Evolutionary conservation across 192 early-diverging fungal genomes (phyloP).

Genomic region (Linnemannia zychae): DNA sequence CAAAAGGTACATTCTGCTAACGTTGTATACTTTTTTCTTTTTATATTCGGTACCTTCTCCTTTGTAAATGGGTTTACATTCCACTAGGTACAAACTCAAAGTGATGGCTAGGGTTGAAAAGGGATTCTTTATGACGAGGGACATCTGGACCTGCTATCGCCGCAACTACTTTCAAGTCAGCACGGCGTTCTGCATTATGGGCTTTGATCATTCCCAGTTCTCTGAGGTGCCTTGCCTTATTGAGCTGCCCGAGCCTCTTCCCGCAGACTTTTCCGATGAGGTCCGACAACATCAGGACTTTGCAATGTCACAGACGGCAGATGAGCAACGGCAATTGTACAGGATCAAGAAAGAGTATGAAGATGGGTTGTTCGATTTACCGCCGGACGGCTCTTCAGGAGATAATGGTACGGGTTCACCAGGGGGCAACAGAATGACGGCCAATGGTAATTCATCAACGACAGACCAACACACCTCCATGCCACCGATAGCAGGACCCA

Average conservation of each 20-base stretch:
- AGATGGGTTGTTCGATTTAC: conserved; percentile 1
- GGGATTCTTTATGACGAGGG: conserved; percentile 87
- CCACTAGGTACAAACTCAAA: conserved; percentile 64
- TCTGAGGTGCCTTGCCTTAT: conserved; percentile 77
- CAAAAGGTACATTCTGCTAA: not conserved
- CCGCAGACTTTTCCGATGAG: not conserved
- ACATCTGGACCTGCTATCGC: conserved; percentile 92
- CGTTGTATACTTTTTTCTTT: not conserved
- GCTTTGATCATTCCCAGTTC: conserved; percentile 55
- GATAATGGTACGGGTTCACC: not conserved
- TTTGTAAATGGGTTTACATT: not conserved
- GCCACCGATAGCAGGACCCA: not conserved
- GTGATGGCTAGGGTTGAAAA: conserved; percentile 84
- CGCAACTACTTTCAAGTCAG: conserved; percentile 94
- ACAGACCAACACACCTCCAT: not conserved
- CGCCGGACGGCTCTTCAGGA: not conserved
- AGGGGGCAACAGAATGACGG: not conserved
- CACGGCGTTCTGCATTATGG: conserved; percentile 67
- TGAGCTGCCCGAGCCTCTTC: conserved; percentile 59
- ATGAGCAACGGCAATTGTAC: not conserved
- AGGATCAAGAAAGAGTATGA: not conserved
- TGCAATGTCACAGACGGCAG: conserved; percentile 3
- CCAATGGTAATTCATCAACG: not conserved
- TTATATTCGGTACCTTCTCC: not conserved
- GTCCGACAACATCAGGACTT: conserved; percentile 5